Conservation (phyloP, 495 filamentous ascomycete genomes). For the Hyaloscypha bicolor region DNA sequence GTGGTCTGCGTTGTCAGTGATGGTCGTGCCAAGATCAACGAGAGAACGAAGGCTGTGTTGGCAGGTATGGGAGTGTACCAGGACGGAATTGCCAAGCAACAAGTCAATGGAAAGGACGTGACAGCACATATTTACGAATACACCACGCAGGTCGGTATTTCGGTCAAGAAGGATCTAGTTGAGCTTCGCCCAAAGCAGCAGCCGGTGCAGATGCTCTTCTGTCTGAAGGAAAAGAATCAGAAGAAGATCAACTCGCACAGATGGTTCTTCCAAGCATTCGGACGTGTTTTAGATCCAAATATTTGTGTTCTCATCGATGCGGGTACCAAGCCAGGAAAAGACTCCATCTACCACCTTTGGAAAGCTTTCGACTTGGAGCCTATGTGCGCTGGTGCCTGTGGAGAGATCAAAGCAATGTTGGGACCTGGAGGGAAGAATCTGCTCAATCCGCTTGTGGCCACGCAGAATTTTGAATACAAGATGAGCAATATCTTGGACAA, state of each 20-base stretch:
- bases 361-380: constrained; percentile 98
- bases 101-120: constrained; percentile 96
- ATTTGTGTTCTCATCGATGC: constrained; percentile 97
- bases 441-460: constrained; percentile 90
- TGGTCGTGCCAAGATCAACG: constrained; percentile 97
- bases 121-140: constrained; percentile 99
- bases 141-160: constrained; percentile 87
- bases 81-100: constrained; percentile 97
- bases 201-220: constrained; percentile 97
- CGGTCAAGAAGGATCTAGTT: constrained; percentile 87
- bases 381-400: constrained; percentile 95
- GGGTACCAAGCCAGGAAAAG: constrained; percentile 88
- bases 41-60: constrained; percentile 83
- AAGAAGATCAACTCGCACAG: constrained; percentile 99
- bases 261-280: constrained; percentile 99
- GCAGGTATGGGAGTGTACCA: constrained; percentile 96
- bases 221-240: constrained; percentile 98
- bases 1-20: constrained; percentile 98
- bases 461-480: constrained; percentile 99
- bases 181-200: constrained; percentile 73
- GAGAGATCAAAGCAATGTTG: constrained; percentile 99
- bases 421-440: constrained; percentile 84
- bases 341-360: constrained; percentile 97
- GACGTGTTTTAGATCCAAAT: constrained; percentile 88
- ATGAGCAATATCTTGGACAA: constrained; percentile 99